Conservation (phyloP, 495 filamentous ascomycete genomes). For the Podospora comata region DNA sequence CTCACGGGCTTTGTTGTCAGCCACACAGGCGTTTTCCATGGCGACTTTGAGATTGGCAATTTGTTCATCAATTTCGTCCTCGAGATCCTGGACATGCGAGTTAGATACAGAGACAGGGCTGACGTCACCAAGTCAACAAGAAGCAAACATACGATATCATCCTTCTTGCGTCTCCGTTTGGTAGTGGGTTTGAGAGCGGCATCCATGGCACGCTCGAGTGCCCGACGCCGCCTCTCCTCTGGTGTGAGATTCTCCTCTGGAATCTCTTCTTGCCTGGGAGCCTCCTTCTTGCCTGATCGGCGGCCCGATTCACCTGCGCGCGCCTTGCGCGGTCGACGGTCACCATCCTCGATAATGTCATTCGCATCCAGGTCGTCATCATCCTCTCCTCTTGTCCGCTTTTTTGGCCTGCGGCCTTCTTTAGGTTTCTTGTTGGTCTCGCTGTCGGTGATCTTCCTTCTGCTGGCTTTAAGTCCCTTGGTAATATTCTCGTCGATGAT, state of each 20-base stretch:
- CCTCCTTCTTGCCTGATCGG: slow-evolving; percentile 47
- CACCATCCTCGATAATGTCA: slow-evolving; percentile 44
- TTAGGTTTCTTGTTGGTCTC: slow-evolving; percentile 65
- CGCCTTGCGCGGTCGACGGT: slow-evolving; percentile 42
- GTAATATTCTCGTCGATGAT: slow-evolving; percentile 87
- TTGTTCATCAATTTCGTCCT: slow-evolving; percentile 81
- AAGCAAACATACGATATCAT: slow-evolving; percentile 70
- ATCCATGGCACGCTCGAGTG: slow-evolving; percentile 82
- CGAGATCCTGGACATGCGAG: slow-evolving; percentile 63
- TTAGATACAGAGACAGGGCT: slow-evolving; percentile 16
- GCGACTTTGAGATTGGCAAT: slow-evolving; percentile 82
- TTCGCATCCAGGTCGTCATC: slow-evolving; percentile 56
- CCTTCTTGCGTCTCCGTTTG: slow-evolving; percentile 77
- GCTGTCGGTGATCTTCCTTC: slow-evolving; percentile 62
- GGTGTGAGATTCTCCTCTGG: slow-evolving; percentile 62
- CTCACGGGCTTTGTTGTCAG: slow-evolving; percentile 76
- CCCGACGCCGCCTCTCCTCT: slow-evolving; percentile 70
- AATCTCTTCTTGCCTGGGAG: slow-evolving; percentile 53
- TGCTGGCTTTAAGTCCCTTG: slow-evolving; percentile 64
- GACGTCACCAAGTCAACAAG: neutral
- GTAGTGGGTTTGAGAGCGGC: slow-evolving; percentile 78
- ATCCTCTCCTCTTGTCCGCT: slow-evolving; percentile 53
- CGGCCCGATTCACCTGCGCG: slow-evolving; percentile 35
- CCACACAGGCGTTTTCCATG: slow-evolving; percentile 89
- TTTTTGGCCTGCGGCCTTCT: slow-evolving; percentile 76